Percentiles rank a stretch among this genome's conserved stretches.
Conservation (phyloP, 208 protist species). For the Polymyxa betae region DNA sequence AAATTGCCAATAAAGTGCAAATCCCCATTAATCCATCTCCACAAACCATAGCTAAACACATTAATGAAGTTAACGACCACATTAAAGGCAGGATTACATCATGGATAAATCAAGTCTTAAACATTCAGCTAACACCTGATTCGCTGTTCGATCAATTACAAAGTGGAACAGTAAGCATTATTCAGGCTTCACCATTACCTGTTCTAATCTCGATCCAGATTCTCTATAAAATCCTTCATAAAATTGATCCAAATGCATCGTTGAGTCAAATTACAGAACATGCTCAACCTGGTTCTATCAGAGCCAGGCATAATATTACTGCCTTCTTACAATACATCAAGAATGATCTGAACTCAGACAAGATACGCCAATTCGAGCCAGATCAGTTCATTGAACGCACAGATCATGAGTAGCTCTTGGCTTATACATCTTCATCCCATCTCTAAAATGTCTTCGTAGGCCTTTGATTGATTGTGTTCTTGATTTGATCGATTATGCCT, state of each 20-base stretch:
- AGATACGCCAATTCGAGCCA: neutral
- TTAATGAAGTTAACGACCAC: neutral
- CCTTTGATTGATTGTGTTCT: neutral
- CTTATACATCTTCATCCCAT: neutral
- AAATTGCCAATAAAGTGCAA: no score
- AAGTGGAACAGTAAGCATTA: neutral
- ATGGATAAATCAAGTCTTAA: neutral
- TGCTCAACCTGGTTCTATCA: neutral
- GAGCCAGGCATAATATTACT: neutral
- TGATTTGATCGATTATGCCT: neutral
- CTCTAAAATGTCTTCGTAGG: neutral
- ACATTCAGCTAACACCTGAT: neutral
- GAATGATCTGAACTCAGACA: neutral
- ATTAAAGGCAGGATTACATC: neutral
- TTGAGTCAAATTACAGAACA: neutral
- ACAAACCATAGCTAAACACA: no score
- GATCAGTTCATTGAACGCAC: neutral
- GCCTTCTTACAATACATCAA: neutral
- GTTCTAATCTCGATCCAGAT: neutral
- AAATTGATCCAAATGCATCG: neutral
- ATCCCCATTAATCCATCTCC: no score
- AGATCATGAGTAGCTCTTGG: neutral
- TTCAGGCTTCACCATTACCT: neutral
- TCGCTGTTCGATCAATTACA: neutral
- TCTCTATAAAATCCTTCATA: neutral